Conservation (phyloP, 768 basidiomycete species). For the Paxillus ammoniavirescens region DNA sequence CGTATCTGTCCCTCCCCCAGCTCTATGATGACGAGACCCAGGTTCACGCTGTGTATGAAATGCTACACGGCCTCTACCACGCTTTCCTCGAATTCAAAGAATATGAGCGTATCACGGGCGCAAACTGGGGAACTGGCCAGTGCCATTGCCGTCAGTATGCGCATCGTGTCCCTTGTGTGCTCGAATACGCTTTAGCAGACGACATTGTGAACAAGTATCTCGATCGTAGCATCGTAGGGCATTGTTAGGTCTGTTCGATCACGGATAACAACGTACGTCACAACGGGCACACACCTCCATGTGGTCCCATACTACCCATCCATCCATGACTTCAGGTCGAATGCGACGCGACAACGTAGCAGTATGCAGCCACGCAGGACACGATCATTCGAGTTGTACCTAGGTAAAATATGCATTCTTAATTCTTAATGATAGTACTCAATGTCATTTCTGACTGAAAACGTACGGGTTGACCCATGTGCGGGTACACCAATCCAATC, state of each 20-base stretch:
- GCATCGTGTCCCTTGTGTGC: conserved; percentile 73
- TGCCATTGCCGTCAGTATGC: conserved; percentile 86
- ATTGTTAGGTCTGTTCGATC: conserved; percentile 79
- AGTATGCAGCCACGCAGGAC: too few species aligned
- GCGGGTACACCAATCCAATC: too few species aligned
- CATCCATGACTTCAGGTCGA: too few species aligned
- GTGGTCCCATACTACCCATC: too few species aligned
- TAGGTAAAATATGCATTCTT: too few species aligned
- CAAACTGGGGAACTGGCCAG: conserved; percentile 80
- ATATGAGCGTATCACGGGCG: conserved; percentile 70
- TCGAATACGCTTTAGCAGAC: conserved; percentile 73
- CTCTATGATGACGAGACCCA: conserved; percentile 74
- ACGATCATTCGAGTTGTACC: too few species aligned
- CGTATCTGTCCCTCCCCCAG: conserved; percentile 71
- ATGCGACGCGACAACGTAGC: too few species aligned
- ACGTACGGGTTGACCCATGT: too few species aligned
- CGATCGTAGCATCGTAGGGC: conserved; percentile 72
- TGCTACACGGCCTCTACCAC: conserved; percentile 88
- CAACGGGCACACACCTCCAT: too few species aligned
- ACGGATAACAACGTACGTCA: too few species aligned
- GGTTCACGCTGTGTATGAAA: conserved; percentile 80
- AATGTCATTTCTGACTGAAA: too few species aligned
- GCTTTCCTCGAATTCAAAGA: conserved; percentile 77
- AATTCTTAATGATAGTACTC: too few species aligned
- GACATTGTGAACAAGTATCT: conserved; percentile 77